Conservation (phyloP, 2,329 filamentous ascomycete species). For the Xylaria sp. region DNA sequence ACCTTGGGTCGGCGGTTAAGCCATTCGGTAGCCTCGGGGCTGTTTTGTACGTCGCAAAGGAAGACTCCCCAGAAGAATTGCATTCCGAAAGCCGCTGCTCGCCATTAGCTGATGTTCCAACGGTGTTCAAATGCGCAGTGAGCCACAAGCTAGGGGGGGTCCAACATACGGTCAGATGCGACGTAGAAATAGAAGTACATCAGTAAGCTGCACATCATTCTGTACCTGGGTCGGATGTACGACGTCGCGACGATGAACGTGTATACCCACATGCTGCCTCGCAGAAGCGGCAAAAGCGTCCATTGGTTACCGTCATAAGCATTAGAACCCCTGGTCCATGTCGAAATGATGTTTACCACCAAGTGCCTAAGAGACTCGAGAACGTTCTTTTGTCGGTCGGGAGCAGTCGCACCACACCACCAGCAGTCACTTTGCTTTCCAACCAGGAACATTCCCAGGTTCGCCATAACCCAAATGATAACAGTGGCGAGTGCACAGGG, state of each 20-base stretch:
- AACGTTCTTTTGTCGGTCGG: constrained; percentile 43
- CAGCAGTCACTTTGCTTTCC: constrained; percentile 60
- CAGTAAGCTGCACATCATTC: constrained; percentile 49
- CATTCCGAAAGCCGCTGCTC: constrained; percentile 50
- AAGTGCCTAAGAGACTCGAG: constrained; percentile 48
- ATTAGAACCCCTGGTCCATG: constrained; percentile 55
- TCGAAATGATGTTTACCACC: constrained; percentile 48
- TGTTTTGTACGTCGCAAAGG: constrained; percentile 61
- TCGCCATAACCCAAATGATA: constrained; percentile 55
- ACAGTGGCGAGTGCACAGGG: constrained; percentile 58
- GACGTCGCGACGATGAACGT: constrained; percentile 54
- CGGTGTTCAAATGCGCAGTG: neutral
- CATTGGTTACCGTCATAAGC: constrained; percentile 61
- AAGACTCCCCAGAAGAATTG: constrained; percentile 66
- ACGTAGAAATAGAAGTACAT: constrained; percentile 56
- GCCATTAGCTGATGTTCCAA: neutral
- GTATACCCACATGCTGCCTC: constrained; percentile 58
- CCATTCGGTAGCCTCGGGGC: constrained; percentile 48
- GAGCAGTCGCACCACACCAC: constrained; percentile 58
- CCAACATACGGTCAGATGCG: constrained; percentile 36
- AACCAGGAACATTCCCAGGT: constrained; percentile 60
- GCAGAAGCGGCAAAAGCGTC: constrained; percentile 58
- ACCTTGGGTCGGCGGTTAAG: constrained; percentile 48
- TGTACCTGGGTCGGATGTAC: constrained; percentile 51
- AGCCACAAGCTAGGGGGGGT: neutral